These are phyloP conservation scores for Dendrostoma leiphaemia DNA, from an alignment of 2,329 filamentous ascomycete species.

Conservation along the genomic window DNA sequence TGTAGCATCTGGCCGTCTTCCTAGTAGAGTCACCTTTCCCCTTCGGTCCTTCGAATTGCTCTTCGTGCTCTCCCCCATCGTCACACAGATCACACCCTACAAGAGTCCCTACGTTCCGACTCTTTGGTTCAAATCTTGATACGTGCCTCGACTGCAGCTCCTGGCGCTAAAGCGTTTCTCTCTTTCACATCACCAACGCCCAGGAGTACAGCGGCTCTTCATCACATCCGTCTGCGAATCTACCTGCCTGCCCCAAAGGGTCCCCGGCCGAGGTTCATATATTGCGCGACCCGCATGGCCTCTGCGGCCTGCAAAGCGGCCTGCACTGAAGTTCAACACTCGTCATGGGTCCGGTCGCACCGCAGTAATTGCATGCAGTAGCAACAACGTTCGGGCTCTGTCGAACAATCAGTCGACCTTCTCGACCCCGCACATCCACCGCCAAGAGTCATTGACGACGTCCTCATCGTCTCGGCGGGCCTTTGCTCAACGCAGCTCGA, in stretches of 20 bases:
- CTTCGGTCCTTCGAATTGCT: too few relatives aligned
- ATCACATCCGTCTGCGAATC: background rate
- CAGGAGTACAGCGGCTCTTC: slow-evolving; percentile 7
- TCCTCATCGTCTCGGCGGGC: background rate
- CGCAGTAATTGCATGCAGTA: slow-evolving; percentile 8
- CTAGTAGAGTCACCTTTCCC: too few relatives aligned
- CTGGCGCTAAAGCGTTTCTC: slow-evolving; percentile 10
- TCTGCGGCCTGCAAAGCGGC: background rate
- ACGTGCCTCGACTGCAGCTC: background rate
- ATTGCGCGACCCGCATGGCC: slow-evolving; percentile 11
- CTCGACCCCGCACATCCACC: slow-evolving; percentile 12
- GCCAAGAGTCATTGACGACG: background rate
- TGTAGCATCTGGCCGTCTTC: too few relatives aligned
- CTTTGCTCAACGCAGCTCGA: background rate
- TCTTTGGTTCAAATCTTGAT: background rate
- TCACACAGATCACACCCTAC: slow-evolving; percentile 8
- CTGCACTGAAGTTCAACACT: background rate
- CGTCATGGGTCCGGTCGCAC: slow-evolving; percentile 11
- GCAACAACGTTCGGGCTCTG: slow-evolving; percentile 1
- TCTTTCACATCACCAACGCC: slow-evolving; percentile 14
- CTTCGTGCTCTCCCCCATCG: background rate
- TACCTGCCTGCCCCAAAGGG: too few relatives aligned
- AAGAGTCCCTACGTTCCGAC: background rate
- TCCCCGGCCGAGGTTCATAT: slow-evolving; percentile 1
- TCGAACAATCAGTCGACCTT: background rate